These are phyloP conservation scores for Chaetomiaceae sp. DNA, from an alignment of 2,329 filamentous ascomycete species.

Conservation along the genomic window DNA sequence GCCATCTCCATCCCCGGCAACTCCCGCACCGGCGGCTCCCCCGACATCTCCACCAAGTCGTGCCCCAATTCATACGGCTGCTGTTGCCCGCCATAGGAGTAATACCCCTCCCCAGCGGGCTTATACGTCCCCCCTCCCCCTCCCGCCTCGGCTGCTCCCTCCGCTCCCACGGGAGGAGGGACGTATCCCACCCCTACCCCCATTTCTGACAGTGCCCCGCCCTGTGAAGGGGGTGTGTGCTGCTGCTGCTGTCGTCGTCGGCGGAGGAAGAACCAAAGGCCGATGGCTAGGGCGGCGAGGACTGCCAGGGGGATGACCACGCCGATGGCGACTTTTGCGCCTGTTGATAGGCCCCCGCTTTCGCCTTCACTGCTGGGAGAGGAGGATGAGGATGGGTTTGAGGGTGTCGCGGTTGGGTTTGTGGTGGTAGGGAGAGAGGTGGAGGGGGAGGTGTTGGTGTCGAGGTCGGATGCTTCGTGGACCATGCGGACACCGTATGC, in stretches of 20 bases:
- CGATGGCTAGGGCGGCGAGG: not conserved
- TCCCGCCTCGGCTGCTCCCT: no score
- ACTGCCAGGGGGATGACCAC: slow-evolving; percentile 9
- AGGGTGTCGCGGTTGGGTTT: no score
- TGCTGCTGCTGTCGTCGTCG: not conserved
- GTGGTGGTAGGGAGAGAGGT: not conserved
- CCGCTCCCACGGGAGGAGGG: no score
- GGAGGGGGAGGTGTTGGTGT: not conserved
- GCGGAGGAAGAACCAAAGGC: not conserved
- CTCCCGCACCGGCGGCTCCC: not conserved
- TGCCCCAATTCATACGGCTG: not conserved
- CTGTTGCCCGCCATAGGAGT: not conserved
- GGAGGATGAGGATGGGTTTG: no score
- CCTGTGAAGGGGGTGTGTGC: no score
- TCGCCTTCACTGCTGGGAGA: no score
- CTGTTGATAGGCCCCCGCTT: slow-evolving; percentile 8
- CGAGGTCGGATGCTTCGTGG: slow-evolving; percentile 27
- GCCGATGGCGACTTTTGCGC: slow-evolving; percentile 6
- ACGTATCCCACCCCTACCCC: no score
- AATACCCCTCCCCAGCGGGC: not conserved
- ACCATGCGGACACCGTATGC: slow-evolving; percentile 34
- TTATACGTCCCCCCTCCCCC: no score
- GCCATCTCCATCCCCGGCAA: not conserved
- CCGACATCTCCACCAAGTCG: not conserved
- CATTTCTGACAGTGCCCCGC: no score